phyloP scores from a whole-genome alignment of 2,329 filamentous ascomycete species.

The Penicillium digitatum region DNA sequence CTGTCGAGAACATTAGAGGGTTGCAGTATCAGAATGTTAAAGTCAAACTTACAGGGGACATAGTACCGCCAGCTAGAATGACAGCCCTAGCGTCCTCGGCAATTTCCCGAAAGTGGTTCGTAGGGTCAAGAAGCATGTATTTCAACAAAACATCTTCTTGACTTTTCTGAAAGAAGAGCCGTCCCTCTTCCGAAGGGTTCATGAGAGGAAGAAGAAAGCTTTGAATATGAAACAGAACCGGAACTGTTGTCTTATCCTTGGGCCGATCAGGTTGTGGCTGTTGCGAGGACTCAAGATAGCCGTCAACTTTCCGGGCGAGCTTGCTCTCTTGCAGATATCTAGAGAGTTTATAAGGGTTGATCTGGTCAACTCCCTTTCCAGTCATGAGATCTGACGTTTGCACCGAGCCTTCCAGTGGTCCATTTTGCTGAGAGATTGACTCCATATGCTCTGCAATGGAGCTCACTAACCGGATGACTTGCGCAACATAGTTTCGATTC shows the following conservation, averaged over 20 bases:
- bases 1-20: constrained; percentile 28
- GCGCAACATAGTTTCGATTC: constrained; percentile 86
- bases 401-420: constrained; percentile 62
- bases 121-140: constrained; percentile 87
- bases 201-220: constrained; percentile 75
- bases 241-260: constrained; percentile 39
- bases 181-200: constrained; percentile 69
- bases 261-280: constrained; percentile 43
- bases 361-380: constrained; percentile 86
- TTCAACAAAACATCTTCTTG: constrained; percentile 59
- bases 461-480: constrained; percentile 77
- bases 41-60: constrained; percentile 66
- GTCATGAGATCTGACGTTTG: constrained; percentile 68
- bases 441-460: constrained; percentile 69
- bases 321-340: constrained; percentile 89
- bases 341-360: constrained; percentile 86
- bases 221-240: constrained; percentile 60
- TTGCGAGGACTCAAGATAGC: constrained; percentile 67
- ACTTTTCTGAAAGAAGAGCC: constrained; percentile 54
- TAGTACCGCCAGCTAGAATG: constrained; percentile 88
- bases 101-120: constrained; percentile 83
- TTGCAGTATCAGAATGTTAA: neutral
- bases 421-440: constrained; percentile 38
- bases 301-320: constrained; percentile 88
- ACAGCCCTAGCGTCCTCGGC: constrained; percentile 80